Conservation (phyloP, 2,329 filamentous ascomycete species). For the Clarireedia hainanense region DNA sequence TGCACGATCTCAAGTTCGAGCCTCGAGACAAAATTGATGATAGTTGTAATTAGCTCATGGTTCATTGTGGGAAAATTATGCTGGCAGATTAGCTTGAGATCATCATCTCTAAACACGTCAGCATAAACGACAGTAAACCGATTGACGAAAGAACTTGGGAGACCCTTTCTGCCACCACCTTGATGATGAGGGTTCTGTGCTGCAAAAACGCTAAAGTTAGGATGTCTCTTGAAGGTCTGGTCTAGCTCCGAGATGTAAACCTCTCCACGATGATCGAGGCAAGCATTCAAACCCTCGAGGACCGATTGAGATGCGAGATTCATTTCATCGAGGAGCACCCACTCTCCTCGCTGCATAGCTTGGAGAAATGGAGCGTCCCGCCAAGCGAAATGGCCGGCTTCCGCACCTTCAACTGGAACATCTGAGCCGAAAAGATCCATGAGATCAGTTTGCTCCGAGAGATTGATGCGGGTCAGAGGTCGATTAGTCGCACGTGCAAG, state of each 20-base stretch:
- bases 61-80: constrained; percentile 65
- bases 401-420: constrained; percentile 87
- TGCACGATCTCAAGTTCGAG: constrained; percentile 65
- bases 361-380: constrained; percentile 90
- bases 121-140: constrained; percentile 97
- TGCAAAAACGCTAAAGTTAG: constrained; percentile 88
- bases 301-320: constrained; percentile 96
- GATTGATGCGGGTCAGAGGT: constrained; percentile 84
- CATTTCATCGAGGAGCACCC: constrained; percentile 98
- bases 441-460: constrained; percentile 95
- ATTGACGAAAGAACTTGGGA: constrained; percentile 95
- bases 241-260: constrained; percentile 94
- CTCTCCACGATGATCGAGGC: constrained; percentile 90
- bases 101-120: constrained; percentile 75
- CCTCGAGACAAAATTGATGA: constrained; percentile 75
- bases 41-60: constrained; percentile 48
- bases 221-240: constrained; percentile 84
- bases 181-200: constrained; percentile 98
- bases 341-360: constrained; percentile 94
- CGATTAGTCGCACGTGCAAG: constrained; percentile 73
- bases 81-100: constrained; percentile 73
- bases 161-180: constrained; percentile 86
- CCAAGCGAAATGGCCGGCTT: constrained; percentile 89
- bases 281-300: constrained; percentile 91
- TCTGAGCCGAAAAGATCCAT: constrained; percentile 98